A percentile compares a stretch with the other conserved stretches of the same genome.
These are phyloP conservation scores for Paracamarosporium sp. DNA, from an alignment of 2,329 filamentous ascomycete genomes.

Conservation along the genomic window DNA sequence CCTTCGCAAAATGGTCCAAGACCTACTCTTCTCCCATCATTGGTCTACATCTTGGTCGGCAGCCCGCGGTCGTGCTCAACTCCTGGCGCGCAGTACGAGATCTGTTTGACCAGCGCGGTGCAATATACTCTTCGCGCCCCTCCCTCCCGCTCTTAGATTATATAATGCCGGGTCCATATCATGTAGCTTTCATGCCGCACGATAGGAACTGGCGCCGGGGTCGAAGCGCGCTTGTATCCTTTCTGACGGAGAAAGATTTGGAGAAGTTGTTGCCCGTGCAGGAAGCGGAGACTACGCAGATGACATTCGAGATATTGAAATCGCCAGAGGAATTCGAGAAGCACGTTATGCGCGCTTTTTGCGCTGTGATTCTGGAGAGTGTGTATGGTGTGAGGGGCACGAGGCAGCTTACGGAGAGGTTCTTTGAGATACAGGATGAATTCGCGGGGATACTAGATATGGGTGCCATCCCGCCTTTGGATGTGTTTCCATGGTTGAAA, in stretches of 20 bases:
- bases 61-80: conserved; percentile 56
- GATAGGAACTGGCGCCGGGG: conserved; percentile 10
- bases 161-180: not conserved
- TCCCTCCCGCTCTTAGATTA: conserved; percentile 29
- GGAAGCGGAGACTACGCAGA: conserved; percentile 17
- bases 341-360: conserved; percentile 13
- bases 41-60: conserved; percentile 8
- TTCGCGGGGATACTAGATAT: conserved; percentile 14
- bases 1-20: conserved; percentile 7
- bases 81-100: conserved; percentile 57
- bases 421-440: conserved; percentile 14
- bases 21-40: conserved; percentile 12
- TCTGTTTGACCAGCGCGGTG: conserved; percentile 58
- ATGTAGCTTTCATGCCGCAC: conserved; percentile 28
- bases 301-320: conserved; percentile 15
- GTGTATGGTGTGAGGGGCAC: conserved; percentile 17
- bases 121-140: conserved; percentile 58
- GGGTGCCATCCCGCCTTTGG: conserved; percentile 9
- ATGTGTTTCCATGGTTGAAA: conserved; percentile 16
- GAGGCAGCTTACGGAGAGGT: conserved; percentile 3
- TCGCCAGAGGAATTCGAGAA: conserved; percentile 5
- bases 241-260: conserved; percentile 4
- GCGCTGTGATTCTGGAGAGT: conserved; percentile 11
- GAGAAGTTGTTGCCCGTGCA: conserved; percentile 15
- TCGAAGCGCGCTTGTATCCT: conserved; percentile 7